Base-by-base conservation (phyloP, 2,329 filamentous ascomycete species). In the Diplodia seriata region DNA sequence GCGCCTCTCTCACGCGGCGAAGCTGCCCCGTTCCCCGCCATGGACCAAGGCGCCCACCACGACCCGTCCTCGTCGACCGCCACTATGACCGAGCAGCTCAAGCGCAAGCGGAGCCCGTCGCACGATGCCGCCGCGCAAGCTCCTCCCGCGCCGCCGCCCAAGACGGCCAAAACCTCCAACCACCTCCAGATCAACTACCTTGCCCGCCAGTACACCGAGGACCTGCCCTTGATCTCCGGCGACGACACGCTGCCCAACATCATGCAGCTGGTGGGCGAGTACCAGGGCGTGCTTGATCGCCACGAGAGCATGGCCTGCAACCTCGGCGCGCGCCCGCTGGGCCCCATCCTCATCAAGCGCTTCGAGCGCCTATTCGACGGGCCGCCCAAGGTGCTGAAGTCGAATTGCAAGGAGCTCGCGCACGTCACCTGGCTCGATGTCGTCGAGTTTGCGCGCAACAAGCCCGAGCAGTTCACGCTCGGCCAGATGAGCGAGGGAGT, bases 271-370 rank as follows among this genome's bases (percentile, higher is more conserved):
- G 87, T 97, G 69, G 86, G 86, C 75, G 90, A 93, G 73, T 97
- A 97, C 79, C 92, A 94, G 85, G 92, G 89, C 71, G 91, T 95
- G 18, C 83, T 97, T 64, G 91, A 92, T 74, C 88, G 92, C 67
- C 91, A 94, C 77, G 93, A 97, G 80, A 94, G 91, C 77, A 87
- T 97, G 73, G 93, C 93, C 56, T 90, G 91, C 68, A 94, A 93
- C 74, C 85, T 97, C 31, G 93, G 93, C 73, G 93, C 92, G 67
- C 91, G 92, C 72, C 89, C 94, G 20, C 87, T 93, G 1, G 92
- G 91, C 0, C 92, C 92, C 29, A 92, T 94, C 63, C 81, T 97
- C 70, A 87, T 97, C 73, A 93, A 93, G 79, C 90, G 92, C 51
- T 93, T 97, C 76, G 93, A 97, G 77, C 87, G 91, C 65, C 85